A percentile compares a stretch with the other conserved stretches of the same genome.
Evolutionary conservation across 2,329 filamentous ascomycete genomes (phyloP).

Genomic region (Beauveria varroae): DNA sequence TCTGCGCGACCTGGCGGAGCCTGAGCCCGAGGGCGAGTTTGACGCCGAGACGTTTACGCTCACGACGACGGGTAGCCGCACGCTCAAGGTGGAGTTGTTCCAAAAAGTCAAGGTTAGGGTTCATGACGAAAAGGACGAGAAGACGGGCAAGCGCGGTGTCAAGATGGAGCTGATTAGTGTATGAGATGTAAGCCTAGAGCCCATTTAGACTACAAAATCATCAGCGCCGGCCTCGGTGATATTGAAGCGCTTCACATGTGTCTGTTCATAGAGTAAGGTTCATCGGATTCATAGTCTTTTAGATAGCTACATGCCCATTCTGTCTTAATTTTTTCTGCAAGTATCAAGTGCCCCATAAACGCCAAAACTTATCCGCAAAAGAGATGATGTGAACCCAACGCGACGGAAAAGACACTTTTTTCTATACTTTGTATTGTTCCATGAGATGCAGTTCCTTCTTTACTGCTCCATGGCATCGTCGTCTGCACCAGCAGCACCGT

Average conservation of each 20-base stretch:
- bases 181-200: conserved; percentile 8
- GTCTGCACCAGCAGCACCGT: conserved; percentile 21
- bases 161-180: conserved; percentile 59
- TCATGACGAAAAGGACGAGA: conserved; percentile 86
- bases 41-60: conserved; percentile 82
- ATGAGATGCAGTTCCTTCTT: not conserved
- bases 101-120: conserved; percentile 85
- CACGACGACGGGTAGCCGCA: conserved; percentile 46
- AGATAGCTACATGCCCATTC: conserved; percentile 11
- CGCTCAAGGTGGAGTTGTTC: conserved; percentile 71
- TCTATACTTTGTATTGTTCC: conserved; percentile 3
- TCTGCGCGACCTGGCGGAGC: conserved; percentile 70
- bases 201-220: not conserved
- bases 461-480: conserved; percentile 48
- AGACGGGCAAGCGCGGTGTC: conserved; percentile 89
- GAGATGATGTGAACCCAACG: conserved; percentile 12
- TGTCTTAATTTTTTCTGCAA: conserved; percentile 10
- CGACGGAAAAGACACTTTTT: not conserved
- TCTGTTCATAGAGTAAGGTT: not conserved
- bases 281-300: not conserved
- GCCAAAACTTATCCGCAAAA: conserved; percentile 14
- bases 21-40: conserved; percentile 72
- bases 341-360: conserved; percentile 12
- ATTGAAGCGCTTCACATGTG: not conserved
- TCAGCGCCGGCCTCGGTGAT: not conserved